Evolutionary conservation across 2,329 filamentous ascomycete species (phyloP), one percentile per base, ranked within the genome.

Genomic region (Colletotrichum chlorophyti): DNA sequence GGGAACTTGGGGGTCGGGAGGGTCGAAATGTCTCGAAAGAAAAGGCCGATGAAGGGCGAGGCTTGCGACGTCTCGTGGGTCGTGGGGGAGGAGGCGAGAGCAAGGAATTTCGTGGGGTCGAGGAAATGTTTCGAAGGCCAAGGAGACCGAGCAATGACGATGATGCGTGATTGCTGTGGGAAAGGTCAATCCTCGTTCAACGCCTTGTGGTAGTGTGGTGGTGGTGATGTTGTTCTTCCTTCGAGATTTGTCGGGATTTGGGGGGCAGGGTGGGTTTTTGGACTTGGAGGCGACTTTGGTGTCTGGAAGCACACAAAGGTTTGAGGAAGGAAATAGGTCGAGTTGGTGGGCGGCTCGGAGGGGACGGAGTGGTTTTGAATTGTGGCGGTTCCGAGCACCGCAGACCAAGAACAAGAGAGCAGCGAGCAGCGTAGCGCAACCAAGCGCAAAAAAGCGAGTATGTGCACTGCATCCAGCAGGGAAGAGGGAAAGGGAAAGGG

Each of bases 361-460:
- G 59, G 54, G 43, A 61, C 43, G 59, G 54, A 58, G 59, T 61
- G 49, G 54, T 59, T 61, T 61, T 61, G 59, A 61, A 61, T 58
- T 54, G 54, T 53, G 34, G 48, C 24, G 40, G 38, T 40, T 29
- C 27, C 45, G 38, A 57, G 58, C 57, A 43, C 43, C 24, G 57
- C 52, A 41, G 29, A 14, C 24, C 34, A 38, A 31, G 46, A 38
- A 37, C 34, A 24, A 26, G 24, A 49, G 46, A 27, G 35, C 32
- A 49, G 46, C 31, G 32, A 14, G 29, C 12, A 23, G 29, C n/a
- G n/a, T n/a, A n/a, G n/a, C n/a, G n/a, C n/a, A n/a, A n/a, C n/a
- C n/a, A n/a, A n/a, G n/a, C n/a, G 46, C 32, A 49, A 34, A 24
- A 31, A 45, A 19, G 35, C 21, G 35, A 10, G 35, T 38, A 19